phyloP scores from a whole-genome alignment of 2,329 filamentous ascomycete species.

The Tolypocladium cylindrosporum region DNA sequence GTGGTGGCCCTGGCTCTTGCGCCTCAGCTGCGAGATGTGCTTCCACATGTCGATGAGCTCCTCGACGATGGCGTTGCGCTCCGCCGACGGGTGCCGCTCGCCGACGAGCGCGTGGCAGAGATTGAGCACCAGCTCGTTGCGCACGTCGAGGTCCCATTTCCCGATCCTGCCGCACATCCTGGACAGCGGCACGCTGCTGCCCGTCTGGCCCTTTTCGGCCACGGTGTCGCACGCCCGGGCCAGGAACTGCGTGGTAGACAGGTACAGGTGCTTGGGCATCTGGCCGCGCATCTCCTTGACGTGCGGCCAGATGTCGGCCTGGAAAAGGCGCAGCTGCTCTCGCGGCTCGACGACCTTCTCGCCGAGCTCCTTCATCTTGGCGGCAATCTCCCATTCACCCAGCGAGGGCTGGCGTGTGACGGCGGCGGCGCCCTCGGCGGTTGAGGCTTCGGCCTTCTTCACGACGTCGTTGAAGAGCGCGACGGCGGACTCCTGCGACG shows the following conservation, averaged over 20 bases:
- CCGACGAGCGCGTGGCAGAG: constrained; percentile 16
- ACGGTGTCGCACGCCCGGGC: constrained; percentile 8
- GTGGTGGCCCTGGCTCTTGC: constrained; percentile 13
- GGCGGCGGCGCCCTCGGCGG: background rate
- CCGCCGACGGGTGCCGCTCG: constrained; percentile 4
- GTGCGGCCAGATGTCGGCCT: constrained; percentile 19
- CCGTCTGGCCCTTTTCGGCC: constrained; percentile 6
- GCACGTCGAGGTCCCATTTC: constrained; percentile 14
- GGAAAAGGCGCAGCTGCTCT: constrained; percentile 15
- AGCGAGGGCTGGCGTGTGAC: constrained; percentile 5
- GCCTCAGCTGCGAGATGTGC: constrained; percentile 23
- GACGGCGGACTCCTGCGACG: constrained; percentile 14
- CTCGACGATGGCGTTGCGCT: constrained; percentile 10
- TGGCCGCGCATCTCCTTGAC: constrained; percentile 14
- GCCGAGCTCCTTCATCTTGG: constrained; percentile 16
- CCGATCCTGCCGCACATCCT: constrained; percentile 15
- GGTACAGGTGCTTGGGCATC: constrained; percentile 18
- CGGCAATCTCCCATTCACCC: constrained; percentile 18
- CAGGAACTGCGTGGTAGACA: constrained; percentile 12
- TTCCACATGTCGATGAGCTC: constrained; percentile 26
- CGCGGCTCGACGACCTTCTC: constrained; percentile 3
- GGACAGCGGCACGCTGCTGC: constrained; percentile 14
- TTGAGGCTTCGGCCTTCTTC: constrained; percentile 3
- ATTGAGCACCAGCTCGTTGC: constrained; percentile 21
- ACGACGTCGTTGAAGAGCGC: constrained; percentile 27